A percentile compares a stretch with the other conserved stretches of the same genome.
These are phyloP conservation scores for Eremothecium cymbalariae DNA, from an alignment of 1,139 yeast species.

Conservation along the genomic window DNA sequence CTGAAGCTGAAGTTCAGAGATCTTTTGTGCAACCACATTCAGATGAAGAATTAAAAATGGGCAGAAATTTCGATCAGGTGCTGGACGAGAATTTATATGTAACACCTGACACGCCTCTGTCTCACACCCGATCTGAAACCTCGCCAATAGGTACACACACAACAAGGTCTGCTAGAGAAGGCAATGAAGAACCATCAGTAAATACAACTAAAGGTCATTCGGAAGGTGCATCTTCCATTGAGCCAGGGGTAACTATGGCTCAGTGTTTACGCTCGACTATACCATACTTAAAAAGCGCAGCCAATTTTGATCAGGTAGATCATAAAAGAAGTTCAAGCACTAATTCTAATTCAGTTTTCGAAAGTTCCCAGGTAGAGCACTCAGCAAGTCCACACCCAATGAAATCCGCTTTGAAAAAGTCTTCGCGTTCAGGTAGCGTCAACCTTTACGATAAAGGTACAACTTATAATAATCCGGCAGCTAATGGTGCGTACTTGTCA, in stretches of 20 bases:
- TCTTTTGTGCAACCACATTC: background rate
- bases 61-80: too few relatives aligned
- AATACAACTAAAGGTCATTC: background rate
- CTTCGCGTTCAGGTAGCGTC: constrained; percentile 22
- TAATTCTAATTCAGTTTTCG: too few relatives aligned
- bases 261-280: constrained; percentile 21
- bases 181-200: background rate
- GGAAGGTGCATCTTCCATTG: background rate
- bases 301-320: constrained; percentile 1
- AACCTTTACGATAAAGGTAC: constrained; percentile 12
- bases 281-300: constrained; percentile 15
- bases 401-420: constrained; percentile 58
- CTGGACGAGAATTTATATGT: too few relatives aligned
- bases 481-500: constrained; percentile 56
- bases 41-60: constrained; percentile 6
- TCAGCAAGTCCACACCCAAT: constrained; percentile 36
- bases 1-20: constrained; percentile 1
- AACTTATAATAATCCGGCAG: too few relatives aligned
- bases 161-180: constrained; percentile 6
- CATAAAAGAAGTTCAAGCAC: constrained; percentile 8
- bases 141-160: too few relatives aligned
- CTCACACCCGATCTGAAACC: too few relatives aligned
- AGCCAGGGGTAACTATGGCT: constrained; percentile 14
- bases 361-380: too few relatives aligned
- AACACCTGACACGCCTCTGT: too few relatives aligned